phyloP scores from a whole-genome alignment of 495 filamentous ascomycete species.

The Friedmanniomyces simplex region DNA sequence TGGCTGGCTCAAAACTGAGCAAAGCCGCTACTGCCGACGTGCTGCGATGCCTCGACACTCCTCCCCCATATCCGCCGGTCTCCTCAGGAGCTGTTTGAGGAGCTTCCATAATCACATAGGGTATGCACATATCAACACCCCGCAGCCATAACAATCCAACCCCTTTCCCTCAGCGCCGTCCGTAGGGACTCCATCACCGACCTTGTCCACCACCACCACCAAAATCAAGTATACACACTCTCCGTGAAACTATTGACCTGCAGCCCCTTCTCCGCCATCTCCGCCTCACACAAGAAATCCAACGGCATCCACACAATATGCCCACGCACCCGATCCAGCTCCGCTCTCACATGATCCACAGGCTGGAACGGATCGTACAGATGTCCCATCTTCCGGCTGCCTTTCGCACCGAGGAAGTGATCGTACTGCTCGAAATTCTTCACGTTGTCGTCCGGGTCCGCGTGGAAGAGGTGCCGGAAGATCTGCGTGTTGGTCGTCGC shows the following conservation, averaged over 20 bases:
- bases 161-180: too few relatives aligned
- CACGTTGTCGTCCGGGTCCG: slow-evolving; percentile 83
- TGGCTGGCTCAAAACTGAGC: too few relatives aligned
- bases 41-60: too few relatives aligned
- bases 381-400: slow-evolving; percentile 65
- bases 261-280: slow-evolving; percentile 84
- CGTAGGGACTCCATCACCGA: neutral
- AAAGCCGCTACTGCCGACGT: too few relatives aligned
- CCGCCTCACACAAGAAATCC: slow-evolving; percentile 70
- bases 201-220: too few relatives aligned
- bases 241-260: slow-evolving; percentile 64
- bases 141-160: too few relatives aligned
- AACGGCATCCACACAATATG: slow-evolving; percentile 95
- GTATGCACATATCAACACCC: too few relatives aligned
- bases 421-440: slow-evolving; percentile 86
- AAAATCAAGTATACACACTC: slow-evolving; percentile 46
- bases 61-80: too few relatives aligned
- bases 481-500: slow-evolving; percentile 71
- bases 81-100: too few relatives aligned
- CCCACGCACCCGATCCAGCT: slow-evolving; percentile 70
- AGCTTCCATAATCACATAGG: too few relatives aligned
- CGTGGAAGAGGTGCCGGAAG: slow-evolving; percentile 83
- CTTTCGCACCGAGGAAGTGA: slow-evolving; percentile 37
- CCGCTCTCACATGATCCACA: slow-evolving; percentile 54
- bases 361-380: slow-evolving; percentile 69